These are phyloP conservation scores for Meyerozyma carpophila DNA, from an alignment of 1,139 yeast species.

Conservation along the genomic window DNA sequence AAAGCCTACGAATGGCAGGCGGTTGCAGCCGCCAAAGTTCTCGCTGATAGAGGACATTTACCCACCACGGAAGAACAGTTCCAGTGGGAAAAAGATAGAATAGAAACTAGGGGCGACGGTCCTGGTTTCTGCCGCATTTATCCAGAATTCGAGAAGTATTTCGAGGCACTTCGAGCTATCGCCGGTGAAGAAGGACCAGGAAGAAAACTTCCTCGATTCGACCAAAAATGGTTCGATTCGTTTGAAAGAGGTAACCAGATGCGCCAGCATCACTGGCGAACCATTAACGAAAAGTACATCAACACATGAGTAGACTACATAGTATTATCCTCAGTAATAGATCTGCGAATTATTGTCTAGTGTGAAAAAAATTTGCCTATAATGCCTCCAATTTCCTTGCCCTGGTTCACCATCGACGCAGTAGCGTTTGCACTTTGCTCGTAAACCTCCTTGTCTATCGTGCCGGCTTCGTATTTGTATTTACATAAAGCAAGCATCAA, in stretches of 20 bases:
- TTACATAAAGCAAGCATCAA: conserved; percentile 18
- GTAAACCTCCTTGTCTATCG: background rate
- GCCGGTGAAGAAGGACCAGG: conserved; percentile 24
- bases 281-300: background rate
- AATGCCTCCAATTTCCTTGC: background rate
- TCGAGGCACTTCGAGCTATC: conserved; percentile 15
- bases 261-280: background rate
- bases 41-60: background rate
- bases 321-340: no score
- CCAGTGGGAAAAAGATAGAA: background rate
- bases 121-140: conserved; percentile 12
- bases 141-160: conserved; percentile 20
- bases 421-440: background rate
- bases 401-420: background rate
- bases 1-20: conserved; percentile 2
- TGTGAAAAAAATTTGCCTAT: background rate
- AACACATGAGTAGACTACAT: background rate
- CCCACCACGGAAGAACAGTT: background rate
- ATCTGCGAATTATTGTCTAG: background rate
- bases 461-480: background rate
- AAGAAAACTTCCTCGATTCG: conserved; percentile 17
- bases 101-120: conserved; percentile 1
- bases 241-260: conserved; percentile 16
- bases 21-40: conserved; percentile 1
- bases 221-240: conserved; percentile 16